Evolutionary conservation across 305 asterid species (phyloP).

Genomic region (Ruellia speciosa): DNA sequence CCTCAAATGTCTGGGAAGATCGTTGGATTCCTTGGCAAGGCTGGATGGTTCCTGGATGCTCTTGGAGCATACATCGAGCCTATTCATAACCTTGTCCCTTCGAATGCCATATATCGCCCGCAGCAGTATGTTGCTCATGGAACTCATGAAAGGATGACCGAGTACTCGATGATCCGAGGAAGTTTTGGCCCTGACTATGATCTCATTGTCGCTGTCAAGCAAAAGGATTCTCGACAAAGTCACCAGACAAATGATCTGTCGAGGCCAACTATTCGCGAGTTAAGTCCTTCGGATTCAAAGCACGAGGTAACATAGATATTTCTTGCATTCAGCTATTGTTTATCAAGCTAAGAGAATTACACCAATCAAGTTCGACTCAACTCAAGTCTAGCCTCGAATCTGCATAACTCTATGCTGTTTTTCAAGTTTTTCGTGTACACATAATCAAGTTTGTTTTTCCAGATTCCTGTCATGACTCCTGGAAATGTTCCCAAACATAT

Average conservation of each 20-base stretch:
- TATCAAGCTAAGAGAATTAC: no score
- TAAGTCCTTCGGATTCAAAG: slow-evolving; percentile 9
- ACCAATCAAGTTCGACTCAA: no score
- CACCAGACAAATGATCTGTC: slow-evolving; percentile 14
- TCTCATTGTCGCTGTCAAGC: slow-evolving; percentile 53
- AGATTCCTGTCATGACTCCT: slow-evolving; percentile 23
- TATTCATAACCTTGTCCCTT: slow-evolving; percentile 18
- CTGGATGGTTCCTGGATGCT: slow-evolving; percentile 63
- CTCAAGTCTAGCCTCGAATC: no score
- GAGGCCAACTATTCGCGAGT: slow-evolving; percentile 25
- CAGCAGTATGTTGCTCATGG: slow-evolving; percentile 25
- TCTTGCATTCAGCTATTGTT: slow-evolving; percentile 4
- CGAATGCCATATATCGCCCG: slow-evolving; percentile 27
- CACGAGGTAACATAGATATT: slow-evolving; percentile 18
- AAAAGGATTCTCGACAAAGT: slow-evolving; percentile 30
- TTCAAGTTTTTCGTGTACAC: not conserved
- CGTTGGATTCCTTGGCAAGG: slow-evolving; percentile 69
- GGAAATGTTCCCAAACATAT: slow-evolving; percentile 19
- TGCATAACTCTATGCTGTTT: not conserved
- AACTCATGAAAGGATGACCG: slow-evolving; percentile 23
- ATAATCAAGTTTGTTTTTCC: slow-evolving; percentile 6
- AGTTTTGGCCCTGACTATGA: slow-evolving; percentile 47
- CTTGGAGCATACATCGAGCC: slow-evolving; percentile 61
- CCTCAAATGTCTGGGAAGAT: slow-evolving; percentile 46
- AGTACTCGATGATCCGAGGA: slow-evolving; percentile 59